Evolutionary conservation across 2,329 filamentous ascomycete species (phyloP), one percentile per base, ranked within the genome.

Genomic region (Epichloe hybrida): DNA sequence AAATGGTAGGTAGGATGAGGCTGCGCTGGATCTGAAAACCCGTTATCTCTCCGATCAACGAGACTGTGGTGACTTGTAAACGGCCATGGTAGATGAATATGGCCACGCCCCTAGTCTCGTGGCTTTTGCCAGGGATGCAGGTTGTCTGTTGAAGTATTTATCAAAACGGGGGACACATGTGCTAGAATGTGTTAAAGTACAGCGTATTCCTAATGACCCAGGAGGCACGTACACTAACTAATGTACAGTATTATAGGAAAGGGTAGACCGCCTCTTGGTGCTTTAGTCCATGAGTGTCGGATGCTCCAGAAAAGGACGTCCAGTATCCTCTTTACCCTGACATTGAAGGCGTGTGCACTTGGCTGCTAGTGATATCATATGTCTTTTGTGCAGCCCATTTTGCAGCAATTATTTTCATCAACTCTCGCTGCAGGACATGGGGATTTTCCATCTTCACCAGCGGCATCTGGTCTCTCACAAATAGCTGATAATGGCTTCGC

Each of bases 391-490:
- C 48, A 51, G 75, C 70, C 73, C 85, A 88, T 61, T 73, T 73
- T 59, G 74, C 75, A 20, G 79, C 83, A 52, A 90, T 71, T 39
- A 79, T 70, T 59, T 73, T 75, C 84, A 88, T 86, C 11, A 88
- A 74, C 51, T 82, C 79, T 58, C 81, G 84, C 61, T 84, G 81
- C 13, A 74, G 73, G 56, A 73, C 77, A 40, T 65, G 70, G 0
- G 75, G 79, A 57, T 81, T 75, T 53, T 75, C 72, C 52, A 66
- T 70, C 65, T 69, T 80, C 3, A 88, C 69, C 35, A 69, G 65
- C 50, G 70, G 74, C 73, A 87, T 87, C 60, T 90, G 76, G 59
- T 77, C 74, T 68, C 83, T 86, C 55, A 90, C 70, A 52, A 78
- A 78, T 3, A 56, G 51, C 56, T 77, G 75, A 40, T 77, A 78